Conservation (phyloP, 306 rosid genomes). For the Clitoria ternatea region DNA sequence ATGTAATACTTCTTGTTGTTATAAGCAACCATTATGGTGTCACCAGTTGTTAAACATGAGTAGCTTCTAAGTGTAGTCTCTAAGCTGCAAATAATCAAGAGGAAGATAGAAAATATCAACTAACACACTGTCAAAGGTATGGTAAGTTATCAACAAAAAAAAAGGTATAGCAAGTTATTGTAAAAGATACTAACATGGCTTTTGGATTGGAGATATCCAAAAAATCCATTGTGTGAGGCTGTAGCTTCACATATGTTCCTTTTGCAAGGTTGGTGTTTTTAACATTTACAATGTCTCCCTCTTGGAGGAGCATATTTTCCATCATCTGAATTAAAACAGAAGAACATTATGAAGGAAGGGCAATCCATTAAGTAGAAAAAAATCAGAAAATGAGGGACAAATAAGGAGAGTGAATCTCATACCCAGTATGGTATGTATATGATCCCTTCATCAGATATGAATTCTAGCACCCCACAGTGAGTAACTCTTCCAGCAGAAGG, state of each 20-base stretch:
- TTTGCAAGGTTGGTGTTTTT: conserved; percentile 44
- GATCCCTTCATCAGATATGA: conserved; percentile 53
- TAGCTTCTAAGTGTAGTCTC: conserved; percentile 54
- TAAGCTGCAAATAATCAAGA: conserved; percentile 34
- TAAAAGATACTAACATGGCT: conserved; percentile 41
- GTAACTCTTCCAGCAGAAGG: conserved; percentile 33
- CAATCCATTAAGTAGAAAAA: neutral
- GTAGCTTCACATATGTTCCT: conserved; percentile 57
- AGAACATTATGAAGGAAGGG: neutral
- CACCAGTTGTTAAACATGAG: conserved; percentile 58
- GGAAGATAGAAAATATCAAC: neutral
- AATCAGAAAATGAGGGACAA: neutral
- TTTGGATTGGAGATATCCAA: conserved; percentile 54
- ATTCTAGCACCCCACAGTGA: conserved; percentile 58
- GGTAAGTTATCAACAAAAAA: neutral
- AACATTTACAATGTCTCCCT: conserved; percentile 46
- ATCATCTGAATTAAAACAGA: conserved; percentile 31
- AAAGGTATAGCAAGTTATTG: neutral
- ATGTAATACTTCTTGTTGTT: conserved; percentile 52
- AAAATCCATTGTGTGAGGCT: conserved; percentile 58
- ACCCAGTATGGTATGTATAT: conserved; percentile 53
- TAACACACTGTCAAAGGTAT: neutral
- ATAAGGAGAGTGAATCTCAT: neutral
- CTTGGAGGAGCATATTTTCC: conserved; percentile 50
- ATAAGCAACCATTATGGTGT: conserved; percentile 53